Evolutionary conservation across 352 stramenopile genomes (phyloP), one percentile per base, ranked within the genome.

Genomic region (Phytophthora tentaculata): DNA sequence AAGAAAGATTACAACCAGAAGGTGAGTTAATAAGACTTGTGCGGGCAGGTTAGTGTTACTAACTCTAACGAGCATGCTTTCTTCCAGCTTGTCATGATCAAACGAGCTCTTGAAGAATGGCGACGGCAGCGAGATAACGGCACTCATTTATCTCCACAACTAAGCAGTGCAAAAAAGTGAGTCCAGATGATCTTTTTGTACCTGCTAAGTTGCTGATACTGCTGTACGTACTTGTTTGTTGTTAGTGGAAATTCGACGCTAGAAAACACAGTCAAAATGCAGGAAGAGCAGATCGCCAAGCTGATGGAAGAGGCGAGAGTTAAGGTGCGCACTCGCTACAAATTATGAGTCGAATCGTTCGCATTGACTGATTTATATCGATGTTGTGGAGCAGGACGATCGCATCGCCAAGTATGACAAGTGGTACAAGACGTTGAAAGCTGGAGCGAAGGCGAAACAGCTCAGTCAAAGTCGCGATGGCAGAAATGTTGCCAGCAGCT

Each of bases 1-100:
- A 96, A 96, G 68, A 82, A 80, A 29, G 79, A 92, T 24, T 96
- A 96, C 76, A 92, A 92, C 47, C 88, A 95, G 67, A 96, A 95
- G 83, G 88, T 92, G 22, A n/a, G 44, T 48, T 62, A 4, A 19
- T 22, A 23, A 32, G 19, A 20, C 16, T 2, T 35, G 37, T 65
- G n/a, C 3, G 23, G 16, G 17, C 44, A 20, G 53, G 17, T 23
- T 39, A n/a, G 26, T 32, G 37, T 9, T 28, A 41, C 16, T 19
- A 22, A 9, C 3, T 20, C 23, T 44, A 39, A 57, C 5, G 20
- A 24, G 28, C n/a, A n/a, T n/a, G n/a, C n/a, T 55, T 43, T 29
- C 16, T 54, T 59, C 12, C 53, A 96, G 86, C 82, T 96, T 53
- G 73, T 92, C n/a, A 91, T 94, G 84, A 92, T 96, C 59, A 96